A percentile compares a stretch with the other conserved stretches of the same genome.
Conservation (phyloP, 805 yeast genomes). For the Monosporozyma solicola region DNA sequence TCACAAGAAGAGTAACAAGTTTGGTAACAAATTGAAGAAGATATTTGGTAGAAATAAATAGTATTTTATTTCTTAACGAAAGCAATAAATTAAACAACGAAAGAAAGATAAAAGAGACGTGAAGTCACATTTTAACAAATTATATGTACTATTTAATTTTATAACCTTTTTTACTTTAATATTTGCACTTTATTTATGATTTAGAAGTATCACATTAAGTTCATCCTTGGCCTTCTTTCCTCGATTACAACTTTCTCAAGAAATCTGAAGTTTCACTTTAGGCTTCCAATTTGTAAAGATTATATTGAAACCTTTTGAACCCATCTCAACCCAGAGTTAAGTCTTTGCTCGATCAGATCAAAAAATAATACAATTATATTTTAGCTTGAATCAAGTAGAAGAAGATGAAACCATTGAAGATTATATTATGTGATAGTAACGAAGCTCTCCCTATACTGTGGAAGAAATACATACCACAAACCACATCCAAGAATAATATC, state of each 20-base stretch:
- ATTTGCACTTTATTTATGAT: not conserved
- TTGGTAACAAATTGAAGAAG: slow-evolving; percentile 34
- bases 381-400: not conserved
- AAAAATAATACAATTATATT: no score
- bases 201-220: not conserved
- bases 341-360: not conserved
- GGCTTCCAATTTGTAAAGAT: not conserved
- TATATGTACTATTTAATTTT: not conserved
- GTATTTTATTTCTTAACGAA: not conserved
- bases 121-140: not conserved
- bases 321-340: not conserved
- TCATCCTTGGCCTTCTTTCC: not conserved
- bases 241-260: not conserved
- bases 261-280: not conserved
- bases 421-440: slow-evolving; percentile 18
- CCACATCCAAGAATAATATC: slow-evolving; percentile 4
- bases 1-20: slow-evolving; percentile 24
- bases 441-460: slow-evolving; percentile 12
- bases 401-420: slow-evolving; percentile 6
- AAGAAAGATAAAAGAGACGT: not conserved
- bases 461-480: slow-evolving; percentile 9
- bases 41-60: slow-evolving; percentile 32
- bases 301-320: not conserved
- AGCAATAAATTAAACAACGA: not conserved
- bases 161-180: not conserved